These are phyloP conservation scores for Apiosordaria backusii DNA, from an alignment of 495 filamentous ascomycete species.

Conservation along the genomic window DNA sequence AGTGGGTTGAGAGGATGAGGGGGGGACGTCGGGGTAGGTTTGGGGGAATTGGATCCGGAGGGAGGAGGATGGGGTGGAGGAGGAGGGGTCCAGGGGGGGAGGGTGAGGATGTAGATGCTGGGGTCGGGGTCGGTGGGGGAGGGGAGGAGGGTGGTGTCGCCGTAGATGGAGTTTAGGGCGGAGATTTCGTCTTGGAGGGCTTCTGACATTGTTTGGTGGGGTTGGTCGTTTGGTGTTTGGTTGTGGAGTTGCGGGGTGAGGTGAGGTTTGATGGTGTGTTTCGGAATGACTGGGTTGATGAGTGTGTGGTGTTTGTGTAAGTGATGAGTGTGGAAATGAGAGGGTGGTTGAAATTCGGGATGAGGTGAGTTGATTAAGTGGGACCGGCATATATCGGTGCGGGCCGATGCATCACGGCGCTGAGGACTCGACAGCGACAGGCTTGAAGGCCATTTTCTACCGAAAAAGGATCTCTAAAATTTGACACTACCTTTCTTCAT, in stretches of 20 bases:
- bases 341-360: slow-evolving; percentile 2
- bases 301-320: neutral
- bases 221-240: slow-evolving; percentile 19
- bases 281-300: neutral
- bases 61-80: slow-evolving; percentile 40
- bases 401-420: slow-evolving; percentile 1
- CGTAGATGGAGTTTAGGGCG: slow-evolving; percentile 93
- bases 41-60: slow-evolving; percentile 65
- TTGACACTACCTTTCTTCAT: too few species aligned
- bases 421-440: neutral
- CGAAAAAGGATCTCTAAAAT: neutral
- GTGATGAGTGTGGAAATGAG: neutral
- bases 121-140: slow-evolving; percentile 24
- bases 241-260: neutral
- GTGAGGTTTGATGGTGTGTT: neutral
- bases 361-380: neutral
- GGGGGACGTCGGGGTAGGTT: slow-evolving; percentile 68
- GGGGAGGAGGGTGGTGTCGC: slow-evolving; percentile 56
- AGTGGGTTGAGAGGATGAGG: slow-evolving; percentile 67
- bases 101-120: slow-evolving; percentile 49
- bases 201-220: slow-evolving; percentile 55
- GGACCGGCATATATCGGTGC: neutral
- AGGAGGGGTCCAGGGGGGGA: slow-evolving; percentile 50
- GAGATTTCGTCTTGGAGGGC: slow-evolving; percentile 81
- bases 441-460: too few species aligned